Base-by-base conservation (phyloP, 2,329 filamentous ascomycete genomes). In the Colletotrichum chrysophilum region DNA sequence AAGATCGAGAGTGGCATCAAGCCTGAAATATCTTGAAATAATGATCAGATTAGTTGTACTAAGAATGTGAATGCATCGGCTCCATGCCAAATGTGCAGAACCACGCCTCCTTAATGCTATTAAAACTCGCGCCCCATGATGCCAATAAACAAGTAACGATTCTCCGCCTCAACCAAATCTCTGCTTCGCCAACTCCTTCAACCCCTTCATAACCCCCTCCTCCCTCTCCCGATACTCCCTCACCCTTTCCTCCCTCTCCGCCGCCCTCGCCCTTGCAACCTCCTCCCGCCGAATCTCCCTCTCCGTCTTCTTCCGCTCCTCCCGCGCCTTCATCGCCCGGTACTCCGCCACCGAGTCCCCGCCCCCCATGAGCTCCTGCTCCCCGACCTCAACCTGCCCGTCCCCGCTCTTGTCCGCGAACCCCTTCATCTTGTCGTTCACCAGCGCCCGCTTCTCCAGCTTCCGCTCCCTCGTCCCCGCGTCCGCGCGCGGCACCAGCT, bases 251-350 rank as follows among this genome's bases (percentile, higher is more conserved):
- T 98, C 95, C 79, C 96, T 89, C 88, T 98, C 96, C 62, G 92
- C 95, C 76, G 89, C 89, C 81, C 92, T 91, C 13, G 95, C 95
- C 80, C 95, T 86, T 76, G 94, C 86, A 73, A 95, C 89, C 85
- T 98, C 96, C 84, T 98, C 96, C 80, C 94, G 90, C 75, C 95
- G 86, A 18, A 97, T 86, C 88, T 98, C 95, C 68, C 96, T 85
- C 84, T 98, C 96, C 79, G 93, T 95, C 89, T 96, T 97, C 85
- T 93, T 93, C 79, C 91, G 87, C 85, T 95, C 91, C 79, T 92
- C 88, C 74, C 88, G 90, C 78, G 91, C 90, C 83, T 94, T 91
- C 82, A 91, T 86, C 80, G 88, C 89, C 87, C 94, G 96, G 78
- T 93, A 92, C 75, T 95, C 94, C 1, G 89, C 90, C n/a, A 93